Evolutionary conservation across 305 asterid genomes (phyloP), one percentile per base, ranked within the genome.

Genomic region (Andrographis paniculata): DNA sequence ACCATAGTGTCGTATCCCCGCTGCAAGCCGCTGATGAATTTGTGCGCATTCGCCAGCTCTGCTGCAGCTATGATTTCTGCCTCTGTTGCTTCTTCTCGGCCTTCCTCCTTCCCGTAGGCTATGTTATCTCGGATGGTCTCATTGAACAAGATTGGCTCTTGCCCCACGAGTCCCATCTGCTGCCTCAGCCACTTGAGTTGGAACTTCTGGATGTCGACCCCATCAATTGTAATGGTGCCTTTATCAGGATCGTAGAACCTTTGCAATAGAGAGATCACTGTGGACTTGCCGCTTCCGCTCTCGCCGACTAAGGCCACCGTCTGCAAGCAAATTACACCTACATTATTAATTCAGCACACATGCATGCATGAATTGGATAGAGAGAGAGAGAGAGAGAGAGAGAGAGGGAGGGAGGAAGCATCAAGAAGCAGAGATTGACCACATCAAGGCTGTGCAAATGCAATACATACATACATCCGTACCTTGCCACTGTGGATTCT

Each of bases 201-300:
- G 38, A 75, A 39, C 58, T 65, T 61, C 54, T 63, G 71, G 37
- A 82, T 73, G 10, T 73, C 85, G 5, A 75, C 43, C 19, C 85
- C 80, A 30, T 82, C 93, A 0, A 78, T 48, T 8, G 71, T 64
- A 35, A 82, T 73, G 20, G 47, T 55, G 9, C 93, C 93, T 2
- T 78, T 66, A 46, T 71, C 79, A 0, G 76, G 84, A 20, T 75
- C 53, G 49, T 78, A 82, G 50, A 71, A 82, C 38, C 88, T 59
- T 52, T 75, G 82, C 42, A 82, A 30, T 16, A 82, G 41, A 0
- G 78, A 41, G 8, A 82, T 71, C 52, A 82, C 88, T 0, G 88
- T 75, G 1, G 93, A 82, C 55, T 82, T 82, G 60, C 93, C 88
- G 43, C 93, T 75, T 23, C 93, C 93, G 22, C 88, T 82, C 64